Percentiles rank a stretch among this genome's conserved stretches.
phyloP scores from a whole-genome alignment of 169 alveolate species.

The Eimeria necatrix region DNA sequence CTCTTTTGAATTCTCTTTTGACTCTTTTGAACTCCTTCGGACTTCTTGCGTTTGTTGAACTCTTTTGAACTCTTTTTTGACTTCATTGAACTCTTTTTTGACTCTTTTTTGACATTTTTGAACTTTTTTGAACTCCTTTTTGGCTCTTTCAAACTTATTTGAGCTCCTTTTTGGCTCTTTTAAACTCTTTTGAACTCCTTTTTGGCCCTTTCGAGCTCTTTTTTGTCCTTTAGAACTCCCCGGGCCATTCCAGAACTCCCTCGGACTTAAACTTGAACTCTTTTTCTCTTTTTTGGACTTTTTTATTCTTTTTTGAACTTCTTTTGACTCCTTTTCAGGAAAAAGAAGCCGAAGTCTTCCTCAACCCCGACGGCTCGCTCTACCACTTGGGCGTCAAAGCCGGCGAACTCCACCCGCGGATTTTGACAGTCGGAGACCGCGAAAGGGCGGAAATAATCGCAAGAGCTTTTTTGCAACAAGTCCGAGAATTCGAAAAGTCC shows the following conservation, averaged over 20 bases:
- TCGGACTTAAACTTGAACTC: too few species aligned
- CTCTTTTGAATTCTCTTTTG: not conserved
- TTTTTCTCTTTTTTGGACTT: too few species aligned
- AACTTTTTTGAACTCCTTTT: not conserved
- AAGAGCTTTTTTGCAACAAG: constrained; percentile 33
- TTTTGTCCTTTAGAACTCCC: too few species aligned
- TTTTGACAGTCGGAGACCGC: constrained; percentile 78
- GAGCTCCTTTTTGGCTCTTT: too few species aligned
- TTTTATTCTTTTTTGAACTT: not conserved
- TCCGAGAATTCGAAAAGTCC: constrained; percentile 6
- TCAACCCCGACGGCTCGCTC: constrained; percentile 67
- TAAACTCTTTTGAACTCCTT: too few species aligned
- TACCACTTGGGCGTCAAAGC: constrained; percentile 81
- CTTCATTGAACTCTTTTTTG: not conserved
- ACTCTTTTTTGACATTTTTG: not conserved
- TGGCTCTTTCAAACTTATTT: too few species aligned
- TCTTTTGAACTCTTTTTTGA: not conserved
- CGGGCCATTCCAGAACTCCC: too few species aligned
- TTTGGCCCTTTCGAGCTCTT: too few species aligned
- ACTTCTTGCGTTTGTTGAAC: too few species aligned
- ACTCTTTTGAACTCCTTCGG: not conserved
- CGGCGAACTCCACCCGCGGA: constrained; percentile 71
- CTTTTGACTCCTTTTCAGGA: not conserved
- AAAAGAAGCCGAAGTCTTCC: constrained; percentile 62
- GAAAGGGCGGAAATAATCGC: constrained; percentile 74